Conservation (phyloP, 495 filamentous ascomycete genomes). For the Eremomyces bilateralis region DNA sequence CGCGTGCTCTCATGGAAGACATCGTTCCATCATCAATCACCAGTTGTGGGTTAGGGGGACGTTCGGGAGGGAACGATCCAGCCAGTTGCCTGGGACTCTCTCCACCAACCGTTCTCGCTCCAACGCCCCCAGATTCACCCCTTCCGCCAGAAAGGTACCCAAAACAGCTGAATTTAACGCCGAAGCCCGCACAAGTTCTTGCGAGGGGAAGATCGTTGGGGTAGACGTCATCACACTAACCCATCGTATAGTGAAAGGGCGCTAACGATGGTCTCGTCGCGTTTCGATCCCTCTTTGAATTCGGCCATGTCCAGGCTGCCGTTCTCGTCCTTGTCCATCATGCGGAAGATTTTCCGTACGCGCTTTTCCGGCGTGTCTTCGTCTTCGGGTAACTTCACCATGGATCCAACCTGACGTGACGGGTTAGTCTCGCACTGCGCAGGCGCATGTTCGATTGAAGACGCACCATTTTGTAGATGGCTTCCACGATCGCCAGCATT, state of each 20-base stretch:
- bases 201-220: too few species aligned
- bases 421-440: background rate
- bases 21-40: too few species aligned
- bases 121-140: too few species aligned
- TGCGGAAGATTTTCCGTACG: conserved; percentile 91
- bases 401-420: conserved; percentile 61
- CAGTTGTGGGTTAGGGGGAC: too few species aligned
- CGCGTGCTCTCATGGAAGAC: too few species aligned
- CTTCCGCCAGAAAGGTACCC: too few species aligned
- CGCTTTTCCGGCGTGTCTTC: conserved; percentile 98
- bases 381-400: conserved; percentile 97
- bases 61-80: too few species aligned
- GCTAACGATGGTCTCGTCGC: conserved; percentile 97
- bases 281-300: conserved; percentile 97
- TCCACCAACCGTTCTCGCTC: too few species aligned
- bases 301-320: conserved; percentile 81
- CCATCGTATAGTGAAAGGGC: conserved; percentile 93
- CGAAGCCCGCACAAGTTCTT: too few species aligned
- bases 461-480: conserved; percentile 97
- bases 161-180: too few species aligned
- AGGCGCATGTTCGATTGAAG: background rate
- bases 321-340: conserved; percentile 99
- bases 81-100: too few species aligned
- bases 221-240: conserved; percentile 52
- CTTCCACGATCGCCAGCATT: conserved; percentile 96